Evolutionary conservation across 257 asterid species (phyloP), one percentile per base, ranked within the genome.

Genomic region (Petrea volubilis): DNA sequence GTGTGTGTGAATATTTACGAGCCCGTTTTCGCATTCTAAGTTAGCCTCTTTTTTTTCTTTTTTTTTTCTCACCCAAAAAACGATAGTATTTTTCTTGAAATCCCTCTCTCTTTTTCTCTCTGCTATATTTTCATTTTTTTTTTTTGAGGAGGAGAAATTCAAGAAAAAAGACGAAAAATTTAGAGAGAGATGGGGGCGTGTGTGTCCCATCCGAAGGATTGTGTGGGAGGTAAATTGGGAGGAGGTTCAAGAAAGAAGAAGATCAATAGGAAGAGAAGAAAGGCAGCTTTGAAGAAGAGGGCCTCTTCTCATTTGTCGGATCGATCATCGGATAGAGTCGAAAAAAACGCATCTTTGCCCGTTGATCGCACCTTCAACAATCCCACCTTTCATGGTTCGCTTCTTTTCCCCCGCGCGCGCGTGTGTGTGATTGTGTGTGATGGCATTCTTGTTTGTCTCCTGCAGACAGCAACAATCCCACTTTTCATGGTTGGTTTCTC

Each of bases 181-280:
- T 31, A 25, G 51, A 60, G 60, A 57, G 75, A 67, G 83, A 95
- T 95, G 99, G 99, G 99, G 63, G 85, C 85, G 3, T 92, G 99
- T 70, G 96, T 81, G 40, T 95, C 98, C 60, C 89, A 92, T 29
- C 91, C 86, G 67, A 82, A 74, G 57, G 79, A 77, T 18, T 85
- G 97, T 50, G 94, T 68, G 13, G 90, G 90, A 10, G 87, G 89
- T 17, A 77, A 78, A 71, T 64, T 53, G 2, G 83, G 79, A 18
- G 78, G 84, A 18, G 78, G 84, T 31, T 76, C 76, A 41, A 88
- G 72, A 75, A 88, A 60, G 85, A 88, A 73, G 82, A 78, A 47
- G 73, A 38, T 24, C 24, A 82, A 87, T 36, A 38, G 6, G 2
- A 86, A 77, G 82, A 83, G 87, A 51, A 85, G 80, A 33, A 87